Evolutionary conservation across 257 asterid genomes (phyloP).

Genomic region (Leonotis leonurus): DNA sequence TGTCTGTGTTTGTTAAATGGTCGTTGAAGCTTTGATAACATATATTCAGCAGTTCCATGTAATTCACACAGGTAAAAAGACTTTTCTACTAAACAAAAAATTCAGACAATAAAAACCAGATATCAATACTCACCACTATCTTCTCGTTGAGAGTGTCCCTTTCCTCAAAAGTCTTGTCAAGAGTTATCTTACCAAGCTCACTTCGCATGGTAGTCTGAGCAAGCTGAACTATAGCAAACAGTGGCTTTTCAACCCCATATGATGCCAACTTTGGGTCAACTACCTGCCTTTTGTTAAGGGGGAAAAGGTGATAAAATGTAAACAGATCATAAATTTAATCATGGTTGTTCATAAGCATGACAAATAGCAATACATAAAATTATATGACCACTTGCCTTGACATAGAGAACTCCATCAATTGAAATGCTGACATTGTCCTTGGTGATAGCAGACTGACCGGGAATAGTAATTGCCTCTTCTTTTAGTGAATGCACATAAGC

Average conservation of each 20-base stretch:
- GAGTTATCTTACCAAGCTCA: constrained; percentile 89
- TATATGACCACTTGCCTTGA: constrained; percentile 40
- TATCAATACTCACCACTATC: constrained; percentile 65
- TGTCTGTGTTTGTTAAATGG: background rate
- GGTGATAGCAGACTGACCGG: constrained; percentile 77
- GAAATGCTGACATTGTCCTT: constrained; percentile 83
- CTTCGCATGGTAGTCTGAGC: constrained; percentile 99
- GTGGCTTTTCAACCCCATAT: constrained; percentile 85
- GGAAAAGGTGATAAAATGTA: background rate
- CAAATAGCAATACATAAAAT: background rate
- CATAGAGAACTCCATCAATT: constrained; percentile 81
- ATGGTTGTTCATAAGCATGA: constrained; percentile 6
- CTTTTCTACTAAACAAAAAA: background rate
- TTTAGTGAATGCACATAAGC: constrained; percentile 82
- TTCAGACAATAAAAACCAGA: background rate
- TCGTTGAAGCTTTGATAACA: background rate
- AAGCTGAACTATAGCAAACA: constrained; percentile 76
- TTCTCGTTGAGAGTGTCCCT: constrained; percentile 76
- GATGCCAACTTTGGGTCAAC: constrained; percentile 91
- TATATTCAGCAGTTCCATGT: background rate
- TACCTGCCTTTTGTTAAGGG: constrained; percentile 44
- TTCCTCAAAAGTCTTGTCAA: constrained; percentile 94
- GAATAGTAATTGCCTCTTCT: constrained; percentile 76
- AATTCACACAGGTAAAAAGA: no score
- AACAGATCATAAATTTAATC: background rate